Base-by-base conservation (phyloP, 176 grass and related monocot species). In the Carex myosuroides region DNA sequence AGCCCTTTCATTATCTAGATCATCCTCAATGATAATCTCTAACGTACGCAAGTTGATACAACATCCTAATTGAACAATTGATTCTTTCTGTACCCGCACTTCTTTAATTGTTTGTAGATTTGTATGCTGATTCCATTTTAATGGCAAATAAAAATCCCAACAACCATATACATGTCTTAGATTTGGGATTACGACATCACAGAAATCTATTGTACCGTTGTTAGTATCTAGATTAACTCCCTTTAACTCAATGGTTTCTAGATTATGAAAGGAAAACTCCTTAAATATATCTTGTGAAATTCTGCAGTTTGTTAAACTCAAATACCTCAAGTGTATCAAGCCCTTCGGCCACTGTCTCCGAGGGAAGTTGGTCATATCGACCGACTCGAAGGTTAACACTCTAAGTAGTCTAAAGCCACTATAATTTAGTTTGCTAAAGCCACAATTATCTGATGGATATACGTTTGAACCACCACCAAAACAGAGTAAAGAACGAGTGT, bases 1-100 rank as follows among this genome's bases (percentile, higher is more conserved):
- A 46, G 1, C 8, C 8, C 8, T 46, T 9, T 1, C 42, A 9
- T 46, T 9, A 46, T 46, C 7, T 42, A 46, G 8, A 1, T 10
- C 0, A 42, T 9, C 7, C 0, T 10, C 0, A 46, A 9, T 8
- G 1, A 0, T 0, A 46, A 46, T 9, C 8, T 2, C 8, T 46
- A 46, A 46, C 8, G 42, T 65, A 5, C 24, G 63, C 10, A 65
- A 30, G 24, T 30, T 65, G 24, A 65, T 29, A 32, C 32, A 14
- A 30, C 63, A 29, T 65, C 11, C 26, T 32, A 65, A 5, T 32
- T 29, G 3, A 32, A 26, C 26, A 65, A 65, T 1, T 46, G 1
- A 9, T 46, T 46, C 8, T 10, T 2, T 8, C 0, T 9, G 1
- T 1, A 46, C 8, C 1, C 0, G 0, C 42, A 46, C 7, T 1